These are phyloP conservation scores for Planoprotostelium fungivorum DNA, from an alignment of 78 protist species.

Conservation along the genomic window DNA sequence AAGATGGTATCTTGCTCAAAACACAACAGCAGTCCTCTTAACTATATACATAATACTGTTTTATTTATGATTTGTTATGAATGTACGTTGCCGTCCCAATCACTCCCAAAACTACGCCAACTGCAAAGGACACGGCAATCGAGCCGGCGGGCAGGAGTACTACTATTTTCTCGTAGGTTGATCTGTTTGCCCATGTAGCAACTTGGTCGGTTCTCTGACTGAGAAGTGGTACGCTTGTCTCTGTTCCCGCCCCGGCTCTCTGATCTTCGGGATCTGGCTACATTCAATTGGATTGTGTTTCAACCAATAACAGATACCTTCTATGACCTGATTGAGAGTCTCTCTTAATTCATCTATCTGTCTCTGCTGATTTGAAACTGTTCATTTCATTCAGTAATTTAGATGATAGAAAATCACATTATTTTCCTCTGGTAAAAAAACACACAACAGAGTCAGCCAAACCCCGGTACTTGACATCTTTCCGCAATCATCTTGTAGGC, in stretches of 20 bases:
- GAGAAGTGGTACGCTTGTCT: neutral
- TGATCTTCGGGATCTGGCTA: neutral
- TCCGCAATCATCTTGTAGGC: too few species aligned
- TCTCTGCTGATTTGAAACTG: neutral
- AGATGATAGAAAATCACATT: neutral
- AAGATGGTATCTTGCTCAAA: too few species aligned
- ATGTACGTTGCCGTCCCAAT: neutral
- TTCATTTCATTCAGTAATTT: neutral
- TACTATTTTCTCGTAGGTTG: neutral
- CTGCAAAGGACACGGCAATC: neutral
- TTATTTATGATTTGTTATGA: too few species aligned
- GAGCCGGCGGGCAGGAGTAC: neutral
- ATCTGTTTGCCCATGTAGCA: neutral
- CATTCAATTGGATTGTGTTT: neutral
- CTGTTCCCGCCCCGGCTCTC: constrained; percentile 3
- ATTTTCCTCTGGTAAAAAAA: too few species aligned
- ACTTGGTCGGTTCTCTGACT: neutral
- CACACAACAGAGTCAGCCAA: too few species aligned
- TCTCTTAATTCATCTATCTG: neutral
- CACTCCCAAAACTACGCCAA: neutral
- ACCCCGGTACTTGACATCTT: too few species aligned
- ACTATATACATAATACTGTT: too few species aligned
- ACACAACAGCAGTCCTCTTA: too few species aligned
- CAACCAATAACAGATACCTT: neutral
- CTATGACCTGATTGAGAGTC: neutral